Conservation (phyloP, 2,329 filamentous ascomycete species). For the Botrytis squamosa region DNA sequence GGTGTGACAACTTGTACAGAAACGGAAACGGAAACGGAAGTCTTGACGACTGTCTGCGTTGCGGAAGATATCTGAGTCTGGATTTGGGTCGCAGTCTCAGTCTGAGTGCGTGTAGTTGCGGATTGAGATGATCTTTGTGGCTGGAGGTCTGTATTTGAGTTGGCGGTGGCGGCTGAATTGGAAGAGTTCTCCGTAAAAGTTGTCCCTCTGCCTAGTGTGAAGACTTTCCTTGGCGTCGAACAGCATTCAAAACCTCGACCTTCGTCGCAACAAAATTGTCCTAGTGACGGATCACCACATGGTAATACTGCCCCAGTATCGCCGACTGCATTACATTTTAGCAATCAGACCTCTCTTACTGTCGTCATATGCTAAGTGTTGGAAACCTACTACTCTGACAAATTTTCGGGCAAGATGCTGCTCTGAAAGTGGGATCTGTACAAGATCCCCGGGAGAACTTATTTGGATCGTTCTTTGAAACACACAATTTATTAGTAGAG, state of each 20-base stretch:
- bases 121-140: neutral
- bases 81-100: neutral
- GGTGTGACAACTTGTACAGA: constrained; percentile 5
- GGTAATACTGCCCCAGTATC: constrained; percentile 22
- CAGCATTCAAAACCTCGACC: constrained; percentile 25
- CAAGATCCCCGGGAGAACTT: constrained; percentile 25
- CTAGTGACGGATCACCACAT: constrained; percentile 23
- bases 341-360: neutral
- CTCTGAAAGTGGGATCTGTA: constrained; percentile 22
- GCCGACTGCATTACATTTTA: constrained; percentile 18
- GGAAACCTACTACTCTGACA: constrained; percentile 25
- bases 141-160: neutral
- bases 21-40: neutral
- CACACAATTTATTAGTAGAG: constrained; percentile 27
- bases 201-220: constrained; percentile 20
- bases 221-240: constrained; percentile 19
- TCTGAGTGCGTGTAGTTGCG: neutral
- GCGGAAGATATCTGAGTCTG: neutral
- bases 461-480: constrained; percentile 20
- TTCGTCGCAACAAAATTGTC: constrained; percentile 28
- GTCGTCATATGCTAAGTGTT: neutral
- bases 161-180: neutral
- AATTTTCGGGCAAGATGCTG: constrained; percentile 25
- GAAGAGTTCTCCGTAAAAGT: neutral
- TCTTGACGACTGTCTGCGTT: neutral